A percentile compares a stretch with the other conserved stretches of the same genome.
Conservation (phyloP, 2,329 filamentous ascomycete genomes). For the Remersonia thermophila region DNA sequence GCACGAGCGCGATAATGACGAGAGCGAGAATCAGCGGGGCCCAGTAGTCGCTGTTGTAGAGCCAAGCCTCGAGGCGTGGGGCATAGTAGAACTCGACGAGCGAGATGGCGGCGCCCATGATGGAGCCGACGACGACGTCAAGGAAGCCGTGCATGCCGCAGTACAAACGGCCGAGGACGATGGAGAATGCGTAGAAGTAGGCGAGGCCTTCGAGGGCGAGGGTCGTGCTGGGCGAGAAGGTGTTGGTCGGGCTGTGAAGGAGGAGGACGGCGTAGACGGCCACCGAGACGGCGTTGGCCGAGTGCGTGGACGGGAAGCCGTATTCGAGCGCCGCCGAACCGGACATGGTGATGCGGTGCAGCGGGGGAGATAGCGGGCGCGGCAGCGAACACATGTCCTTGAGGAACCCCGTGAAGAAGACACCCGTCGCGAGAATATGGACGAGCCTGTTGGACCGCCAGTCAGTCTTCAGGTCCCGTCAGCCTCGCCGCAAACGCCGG, state of each 20-base stretch:
- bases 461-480: background rate
- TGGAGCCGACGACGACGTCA: conserved; percentile 72
- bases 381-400: conserved; percentile 92
- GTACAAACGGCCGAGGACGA: conserved; percentile 82
- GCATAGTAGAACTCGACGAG: conserved; percentile 49
- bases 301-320: conserved; percentile 93
- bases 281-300: conserved; percentile 91
- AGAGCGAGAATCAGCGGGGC: conserved; percentile 52
- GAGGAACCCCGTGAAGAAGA: conserved; percentile 82
- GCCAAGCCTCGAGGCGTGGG: conserved; percentile 54
- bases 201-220: conserved; percentile 53
- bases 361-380: conserved; percentile 77
- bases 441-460: conserved; percentile 39
- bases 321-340: conserved; percentile 91
- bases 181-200: conserved; percentile 80
- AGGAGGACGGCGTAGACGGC: conserved; percentile 70
- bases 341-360: conserved; percentile 94
- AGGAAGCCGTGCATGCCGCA: conserved; percentile 98
- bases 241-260: conserved; percentile 52
- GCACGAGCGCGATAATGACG: conserved; percentile 61
- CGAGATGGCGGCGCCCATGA: conserved; percentile 57
- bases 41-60: conserved; percentile 52
- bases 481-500: background rate
- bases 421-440: conserved; percentile 64
- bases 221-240: conserved; percentile 46